These are phyloP conservation scores for Fomitopsis schrenkii DNA, from an alignment of 1,284 basidiomycete species.

Conservation along the genomic window DNA sequence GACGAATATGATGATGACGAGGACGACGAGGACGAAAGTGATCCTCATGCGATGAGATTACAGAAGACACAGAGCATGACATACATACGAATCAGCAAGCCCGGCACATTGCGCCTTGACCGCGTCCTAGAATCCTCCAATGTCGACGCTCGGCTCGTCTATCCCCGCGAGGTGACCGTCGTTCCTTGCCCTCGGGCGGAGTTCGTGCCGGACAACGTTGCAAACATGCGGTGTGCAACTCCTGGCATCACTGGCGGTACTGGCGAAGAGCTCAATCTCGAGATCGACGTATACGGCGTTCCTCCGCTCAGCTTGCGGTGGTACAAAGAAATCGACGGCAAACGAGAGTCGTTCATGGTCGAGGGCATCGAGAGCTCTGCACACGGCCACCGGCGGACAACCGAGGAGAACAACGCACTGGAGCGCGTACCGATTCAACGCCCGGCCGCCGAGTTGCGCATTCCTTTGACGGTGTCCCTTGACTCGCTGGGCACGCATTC, in stretches of 20 bases:
- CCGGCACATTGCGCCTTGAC: conserved; percentile 72
- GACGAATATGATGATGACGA: conserved; percentile 60
- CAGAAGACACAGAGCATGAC: conserved; percentile 71
- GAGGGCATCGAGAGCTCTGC: conserved; percentile 76
- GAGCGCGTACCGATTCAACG: conserved; percentile 15
- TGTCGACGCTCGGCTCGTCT: conserved; percentile 60
- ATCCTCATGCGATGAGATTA: conserved; percentile 33
- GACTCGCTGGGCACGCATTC: conserved; percentile 59
- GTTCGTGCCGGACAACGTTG: conserved; percentile 46
- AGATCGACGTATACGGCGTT: conserved; percentile 72
- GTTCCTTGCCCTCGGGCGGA: conserved; percentile 79
- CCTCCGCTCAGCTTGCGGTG: conserved; percentile 78
- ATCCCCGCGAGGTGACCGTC: conserved; percentile 68
- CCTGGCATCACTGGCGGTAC: conserved; percentile 42
- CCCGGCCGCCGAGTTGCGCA: conserved; percentile 51
- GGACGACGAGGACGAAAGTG: conserved; percentile 38
- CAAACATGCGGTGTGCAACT: conserved; percentile 57
- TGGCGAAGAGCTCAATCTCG: conserved; percentile 57
- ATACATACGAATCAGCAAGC: conserved; percentile 67
- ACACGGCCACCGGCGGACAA: conserved; percentile 13
- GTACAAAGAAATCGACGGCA: conserved; percentile 63
- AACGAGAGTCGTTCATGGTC: conserved; percentile 66
- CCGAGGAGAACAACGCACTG: conserved; percentile 15
- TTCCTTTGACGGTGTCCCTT: conserved; percentile 66
- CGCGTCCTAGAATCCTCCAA: conserved; percentile 69